These are phyloP conservation scores for Globisporangium lucens DNA, from an alignment of 352 stramenopile genomes.

Conservation along the genomic window DNA sequence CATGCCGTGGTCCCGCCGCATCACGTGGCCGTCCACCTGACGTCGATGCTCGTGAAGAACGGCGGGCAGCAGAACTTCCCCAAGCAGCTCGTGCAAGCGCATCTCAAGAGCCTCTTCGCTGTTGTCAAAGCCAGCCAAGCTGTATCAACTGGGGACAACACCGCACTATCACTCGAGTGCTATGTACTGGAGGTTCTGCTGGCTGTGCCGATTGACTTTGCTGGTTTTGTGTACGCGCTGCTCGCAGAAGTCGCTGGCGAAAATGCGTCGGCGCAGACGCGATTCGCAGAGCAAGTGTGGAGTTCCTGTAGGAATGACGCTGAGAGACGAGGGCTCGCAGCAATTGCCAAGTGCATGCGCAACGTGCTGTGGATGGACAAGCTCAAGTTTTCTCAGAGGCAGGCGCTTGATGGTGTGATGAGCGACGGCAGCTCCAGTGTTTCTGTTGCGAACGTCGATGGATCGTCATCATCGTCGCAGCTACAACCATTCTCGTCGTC, in stretches of 20 bases:
- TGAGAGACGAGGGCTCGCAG: slow-evolving; percentile 29
- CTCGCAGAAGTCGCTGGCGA: slow-evolving; percentile 24
- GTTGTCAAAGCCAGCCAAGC: neutral
- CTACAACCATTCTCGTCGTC: neutral
- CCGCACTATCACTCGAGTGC: slow-evolving; percentile 6
- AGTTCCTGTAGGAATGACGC: slow-evolving; percentile 27
- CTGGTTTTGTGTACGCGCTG: slow-evolving; percentile 38
- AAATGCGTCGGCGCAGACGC: slow-evolving; percentile 14
- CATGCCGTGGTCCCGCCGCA: neutral
- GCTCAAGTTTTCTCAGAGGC: neutral
- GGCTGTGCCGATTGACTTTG: slow-evolving; percentile 50
- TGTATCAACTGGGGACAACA: too few species aligned
- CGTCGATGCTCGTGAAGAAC: slow-evolving; percentile 65
- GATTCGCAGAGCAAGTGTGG: slow-evolving; percentile 31
- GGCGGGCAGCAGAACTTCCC: slow-evolving; percentile 52
- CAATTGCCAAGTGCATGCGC: slow-evolving; percentile 19
- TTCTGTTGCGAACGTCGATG: neutral
- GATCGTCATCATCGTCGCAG: neutral
- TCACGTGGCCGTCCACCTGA: slow-evolving; percentile 47
- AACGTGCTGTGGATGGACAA: slow-evolving; percentile 6
- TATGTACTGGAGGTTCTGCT: slow-evolving; percentile 61
- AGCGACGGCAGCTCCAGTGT: neutral
- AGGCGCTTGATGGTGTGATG: neutral
- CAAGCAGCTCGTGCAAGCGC: slow-evolving; percentile 59
- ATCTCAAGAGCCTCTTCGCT: slow-evolving; percentile 44